Evolutionary conservation across 352 stramenopile species (phyloP).

Genomic region (Phytopythium sindhum): DNA sequence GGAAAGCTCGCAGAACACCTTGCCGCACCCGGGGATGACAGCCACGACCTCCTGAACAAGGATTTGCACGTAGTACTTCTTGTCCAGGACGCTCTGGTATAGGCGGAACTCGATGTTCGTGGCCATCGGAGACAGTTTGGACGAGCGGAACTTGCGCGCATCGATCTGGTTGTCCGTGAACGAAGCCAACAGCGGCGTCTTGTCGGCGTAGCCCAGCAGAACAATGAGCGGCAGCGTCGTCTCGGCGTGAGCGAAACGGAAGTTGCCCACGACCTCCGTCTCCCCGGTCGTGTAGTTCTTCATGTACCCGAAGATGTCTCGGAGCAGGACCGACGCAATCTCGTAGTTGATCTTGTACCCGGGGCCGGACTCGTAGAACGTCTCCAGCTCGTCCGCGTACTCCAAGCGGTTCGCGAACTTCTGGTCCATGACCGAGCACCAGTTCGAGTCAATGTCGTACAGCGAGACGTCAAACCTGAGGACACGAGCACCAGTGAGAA

Average conservation of each 20-base stretch:
- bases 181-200: constrained; percentile 27
- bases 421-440: constrained; percentile 54
- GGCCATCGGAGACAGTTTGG: constrained; percentile 54
- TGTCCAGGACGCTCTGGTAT: constrained; percentile 33
- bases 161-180: constrained; percentile 36
- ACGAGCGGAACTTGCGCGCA: constrained; percentile 49
- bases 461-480: constrained; percentile 62
- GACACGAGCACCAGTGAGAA: neutral
- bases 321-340: constrained; percentile 61
- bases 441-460: constrained; percentile 43
- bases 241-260: constrained; percentile 74
- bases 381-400: constrained; percentile 63
- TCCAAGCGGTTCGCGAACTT: constrained; percentile 46
- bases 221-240: constrained; percentile 68
- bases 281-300: constrained; percentile 34
- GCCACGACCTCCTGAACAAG: constrained; percentile 43
- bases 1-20: constrained; percentile 41
- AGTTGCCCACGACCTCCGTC: constrained; percentile 33
- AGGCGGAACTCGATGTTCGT: constrained; percentile 76
- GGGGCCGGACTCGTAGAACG: constrained; percentile 59
- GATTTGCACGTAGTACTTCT: constrained; percentile 47
- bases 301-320: constrained; percentile 51
- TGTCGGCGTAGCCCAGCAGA: constrained; percentile 51
- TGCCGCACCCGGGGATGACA: constrained; percentile 36
- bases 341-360: constrained; percentile 74